Evolutionary conservation across 2,329 filamentous ascomycete genomes (phyloP).

Genomic region (Colletotrichum shisoi): DNA sequence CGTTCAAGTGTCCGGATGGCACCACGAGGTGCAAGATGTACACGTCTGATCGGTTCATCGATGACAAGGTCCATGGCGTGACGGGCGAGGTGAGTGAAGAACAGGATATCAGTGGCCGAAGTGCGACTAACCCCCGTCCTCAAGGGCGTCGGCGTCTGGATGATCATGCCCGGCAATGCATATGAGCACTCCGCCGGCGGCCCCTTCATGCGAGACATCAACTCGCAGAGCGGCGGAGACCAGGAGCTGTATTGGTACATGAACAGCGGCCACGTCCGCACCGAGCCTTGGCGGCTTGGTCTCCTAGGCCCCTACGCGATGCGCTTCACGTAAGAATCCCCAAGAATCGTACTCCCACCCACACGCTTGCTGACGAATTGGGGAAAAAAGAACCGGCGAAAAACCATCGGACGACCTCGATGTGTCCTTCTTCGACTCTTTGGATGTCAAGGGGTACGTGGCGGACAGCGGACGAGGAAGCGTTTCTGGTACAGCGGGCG

Average conservation of each 20-base stretch:
- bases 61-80: slow-evolving; percentile 63
- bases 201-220: slow-evolving; percentile 65
- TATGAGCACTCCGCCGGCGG: slow-evolving; percentile 67
- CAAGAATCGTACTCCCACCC: too few relatives aligned
- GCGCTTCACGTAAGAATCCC: slow-evolving; percentile 54
- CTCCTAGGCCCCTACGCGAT: slow-evolving; percentile 68
- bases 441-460: slow-evolving; percentile 63
- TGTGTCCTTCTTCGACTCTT: slow-evolving; percentile 63
- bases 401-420: slow-evolving; percentile 56
- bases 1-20: slow-evolving; percentile 41
- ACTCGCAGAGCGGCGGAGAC: slow-evolving; percentile 63
- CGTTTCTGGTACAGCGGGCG: slow-evolving; percentile 62
- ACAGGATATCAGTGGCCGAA: slow-evolving; percentile 34
- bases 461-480: slow-evolving; percentile 58
- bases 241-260: slow-evolving; percentile 67
- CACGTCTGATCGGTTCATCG: slow-evolving; percentile 67
- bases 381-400: slow-evolving; percentile 53
- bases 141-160: slow-evolving; percentile 54
- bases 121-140: slow-evolving; percentile 42
- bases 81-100: slow-evolving; percentile 41
- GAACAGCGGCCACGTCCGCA: slow-evolving; percentile 66
- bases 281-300: slow-evolving; percentile 64
- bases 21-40: slow-evolving; percentile 48
- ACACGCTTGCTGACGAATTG: neutral
- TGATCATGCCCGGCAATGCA: slow-evolving; percentile 55